Percentiles rank a stretch among this genome's conserved stretches.
These are phyloP conservation scores for Blastobotrys mokoenaii DNA, from an alignment of 805 yeast genomes.

Conservation along the genomic window DNA sequence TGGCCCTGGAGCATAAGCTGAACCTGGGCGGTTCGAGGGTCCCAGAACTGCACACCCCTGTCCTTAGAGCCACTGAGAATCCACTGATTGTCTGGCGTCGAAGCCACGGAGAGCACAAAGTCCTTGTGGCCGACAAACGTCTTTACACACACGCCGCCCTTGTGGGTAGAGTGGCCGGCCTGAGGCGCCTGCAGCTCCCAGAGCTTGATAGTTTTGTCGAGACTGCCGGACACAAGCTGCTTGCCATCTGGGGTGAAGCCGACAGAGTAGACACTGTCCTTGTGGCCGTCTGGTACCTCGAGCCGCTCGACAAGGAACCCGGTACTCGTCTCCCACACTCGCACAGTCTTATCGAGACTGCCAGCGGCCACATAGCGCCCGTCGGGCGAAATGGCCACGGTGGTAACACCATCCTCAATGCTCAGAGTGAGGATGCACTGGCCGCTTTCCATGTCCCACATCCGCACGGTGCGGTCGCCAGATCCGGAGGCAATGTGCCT, in stretches of 20 bases:
- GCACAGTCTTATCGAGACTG: constrained; percentile 85
- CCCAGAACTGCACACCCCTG: constrained; percentile 97
- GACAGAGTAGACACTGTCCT: constrained; percentile 91
- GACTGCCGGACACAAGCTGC: constrained; percentile 88
- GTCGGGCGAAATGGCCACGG: constrained; percentile 94
- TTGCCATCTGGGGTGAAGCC: constrained; percentile 87
- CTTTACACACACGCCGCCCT: constrained; percentile 59
- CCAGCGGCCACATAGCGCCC: constrained; percentile 95
- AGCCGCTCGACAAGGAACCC: constrained; percentile 88
- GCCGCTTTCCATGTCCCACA: constrained; percentile 90
- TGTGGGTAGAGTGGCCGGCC: constrained; percentile 30
- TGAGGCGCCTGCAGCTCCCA: constrained; percentile 71
- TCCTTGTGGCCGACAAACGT: constrained; percentile 95
- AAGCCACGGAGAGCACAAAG: constrained; percentile 87
- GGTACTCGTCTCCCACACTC: constrained; percentile 93
- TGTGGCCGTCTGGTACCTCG: constrained; percentile 92
- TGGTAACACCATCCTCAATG: constrained; percentile 96
- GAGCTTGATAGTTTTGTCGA: constrained; percentile 90
- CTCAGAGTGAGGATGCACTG: constrained; percentile 82
- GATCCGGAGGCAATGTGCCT: constrained; percentile 88
- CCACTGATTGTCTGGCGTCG: constrained; percentile 87
- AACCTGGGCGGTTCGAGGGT: constrained; percentile 82
- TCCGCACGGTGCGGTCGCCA: constrained; percentile 92
- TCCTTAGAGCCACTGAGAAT: constrained; percentile 92
- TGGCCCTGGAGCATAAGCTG: constrained; percentile 95